A percentile compares a stretch with the other conserved stretches of the same genome.
Evolutionary conservation across 306 rosid species (phyloP).

Genomic region (Mimosa bimucronata): DNA sequence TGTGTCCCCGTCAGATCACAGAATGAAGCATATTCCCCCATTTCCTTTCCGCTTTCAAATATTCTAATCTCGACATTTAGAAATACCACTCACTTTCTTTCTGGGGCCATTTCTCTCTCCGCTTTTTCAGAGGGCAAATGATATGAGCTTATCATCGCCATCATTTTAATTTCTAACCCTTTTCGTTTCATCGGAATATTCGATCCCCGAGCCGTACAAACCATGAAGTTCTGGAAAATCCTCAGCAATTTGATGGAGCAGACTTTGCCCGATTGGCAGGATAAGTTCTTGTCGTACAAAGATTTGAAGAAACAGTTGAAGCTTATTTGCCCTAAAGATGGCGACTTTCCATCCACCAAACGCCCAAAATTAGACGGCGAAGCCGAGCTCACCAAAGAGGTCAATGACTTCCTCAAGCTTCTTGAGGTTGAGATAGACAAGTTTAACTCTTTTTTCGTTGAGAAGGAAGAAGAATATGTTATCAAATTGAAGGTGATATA

Average conservation of each 20-base stretch:
- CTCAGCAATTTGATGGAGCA: slow-evolving; percentile 71
- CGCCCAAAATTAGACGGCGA: slow-evolving; percentile 44
- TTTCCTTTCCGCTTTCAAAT: not conserved
- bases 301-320: slow-evolving; percentile 78
- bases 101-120: not conserved
- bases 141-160: not conserved
- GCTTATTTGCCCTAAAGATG: slow-evolving; percentile 57
- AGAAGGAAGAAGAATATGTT: slow-evolving; percentile 73
- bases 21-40: not conserved
- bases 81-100: not conserved
- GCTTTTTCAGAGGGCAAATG: not conserved
- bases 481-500: slow-evolving; percentile 65
- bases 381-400: slow-evolving; percentile 47
- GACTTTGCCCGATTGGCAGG: slow-evolving; percentile 87
- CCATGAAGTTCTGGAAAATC: slow-evolving; percentile 87
- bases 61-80: not conserved
- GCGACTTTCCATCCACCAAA: slow-evolving; percentile 39
- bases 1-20: not conserved
- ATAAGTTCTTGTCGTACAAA: slow-evolving; percentile 78
- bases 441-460: slow-evolving; percentile 67
- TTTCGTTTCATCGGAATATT: not conserved
- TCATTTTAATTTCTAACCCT: not conserved
- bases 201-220: not conserved
- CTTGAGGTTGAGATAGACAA: slow-evolving; percentile 75
- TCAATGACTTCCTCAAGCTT: slow-evolving; percentile 56